phyloP scores from a whole-genome alignment of 75 land plant genomes.

The Larix kaempferi region DNA sequence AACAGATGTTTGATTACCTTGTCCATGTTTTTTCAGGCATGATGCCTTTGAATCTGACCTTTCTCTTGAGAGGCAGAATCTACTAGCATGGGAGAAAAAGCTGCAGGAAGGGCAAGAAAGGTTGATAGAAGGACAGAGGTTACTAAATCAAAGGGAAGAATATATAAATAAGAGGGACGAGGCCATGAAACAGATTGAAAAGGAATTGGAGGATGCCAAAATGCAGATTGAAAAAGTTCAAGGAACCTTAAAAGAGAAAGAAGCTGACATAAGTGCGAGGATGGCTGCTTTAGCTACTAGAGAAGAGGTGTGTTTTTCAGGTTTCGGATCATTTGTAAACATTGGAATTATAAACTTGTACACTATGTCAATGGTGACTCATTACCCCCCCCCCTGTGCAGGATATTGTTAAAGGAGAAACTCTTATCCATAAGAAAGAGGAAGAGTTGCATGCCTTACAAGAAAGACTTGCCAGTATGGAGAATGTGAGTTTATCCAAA shows the following conservation, averaged over 20 bases:
- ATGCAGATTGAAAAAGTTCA: conserved; percentile 49
- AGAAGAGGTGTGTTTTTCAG: conserved; percentile 63
- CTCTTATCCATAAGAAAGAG: conserved; percentile 52
- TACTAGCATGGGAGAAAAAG: conserved; percentile 77
- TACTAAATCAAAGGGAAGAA: conserved; percentile 81
- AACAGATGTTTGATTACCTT: neutral
- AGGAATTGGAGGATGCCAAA: conserved; percentile 54
- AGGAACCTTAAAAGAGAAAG: conserved; percentile 43
- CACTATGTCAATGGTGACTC: neutral
- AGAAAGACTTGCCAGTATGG: conserved; percentile 62
- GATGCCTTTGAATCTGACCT: conserved; percentile 46
- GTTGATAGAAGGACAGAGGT: conserved; percentile 59
- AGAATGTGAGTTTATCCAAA: conserved; percentile 42
- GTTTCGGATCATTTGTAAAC: neutral
- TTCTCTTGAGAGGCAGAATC: conserved; percentile 44
- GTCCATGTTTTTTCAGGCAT: conserved; percentile 23
- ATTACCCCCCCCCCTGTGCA: conserved; percentile 26
- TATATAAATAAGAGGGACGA: conserved; percentile 57
- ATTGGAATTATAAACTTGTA: neutral
- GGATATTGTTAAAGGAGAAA: conserved; percentile 40
- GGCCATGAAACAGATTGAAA: conserved; percentile 51
- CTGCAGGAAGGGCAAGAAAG: conserved; percentile 78
- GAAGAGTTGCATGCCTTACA: conserved; percentile 56
- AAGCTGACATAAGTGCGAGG: conserved; percentile 54
- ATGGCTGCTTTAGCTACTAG: conserved; percentile 33